Percentiles rank a stretch among this genome's conserved stretches.
These are phyloP conservation scores for Trichoderma lentiforme DNA, from an alignment of 2,329 filamentous ascomycete genomes.

Conservation along the genomic window DNA sequence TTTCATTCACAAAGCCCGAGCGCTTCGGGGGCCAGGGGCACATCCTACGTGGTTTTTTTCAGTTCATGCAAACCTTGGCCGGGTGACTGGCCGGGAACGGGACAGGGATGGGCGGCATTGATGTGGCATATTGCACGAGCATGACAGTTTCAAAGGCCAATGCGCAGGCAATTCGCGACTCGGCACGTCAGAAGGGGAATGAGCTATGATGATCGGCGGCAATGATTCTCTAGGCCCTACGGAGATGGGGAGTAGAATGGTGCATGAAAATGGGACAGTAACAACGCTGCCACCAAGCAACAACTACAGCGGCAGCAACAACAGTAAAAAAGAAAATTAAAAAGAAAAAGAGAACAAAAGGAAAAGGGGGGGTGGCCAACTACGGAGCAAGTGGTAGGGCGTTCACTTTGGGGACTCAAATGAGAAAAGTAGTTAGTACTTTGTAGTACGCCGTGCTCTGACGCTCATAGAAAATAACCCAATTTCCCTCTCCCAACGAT, in stretches of 20 bases:
- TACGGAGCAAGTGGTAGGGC: background rate
- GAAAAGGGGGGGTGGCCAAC: background rate
- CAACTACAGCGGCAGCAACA: background rate
- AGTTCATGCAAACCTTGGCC: background rate
- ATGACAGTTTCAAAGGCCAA: conserved; percentile 7
- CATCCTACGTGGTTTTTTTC: background rate
- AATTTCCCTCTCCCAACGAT: background rate
- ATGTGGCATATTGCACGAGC: conserved; percentile 15
- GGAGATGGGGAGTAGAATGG: background rate
- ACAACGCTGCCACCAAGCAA: background rate
- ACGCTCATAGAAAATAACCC: background rate
- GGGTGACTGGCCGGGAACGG: background rate
- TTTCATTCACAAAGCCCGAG: background rate
- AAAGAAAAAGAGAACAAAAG: background rate
- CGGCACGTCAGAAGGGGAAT: conserved; percentile 1
- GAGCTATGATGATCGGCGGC: conserved; percentile 18
- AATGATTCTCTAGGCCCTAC: conserved; percentile 18
- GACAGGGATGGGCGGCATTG: conserved; percentile 8
- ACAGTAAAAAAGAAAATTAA: background rate
- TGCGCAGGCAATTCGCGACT: conserved; percentile 10
- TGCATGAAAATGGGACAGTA: background rate
- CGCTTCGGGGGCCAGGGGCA: background rate
- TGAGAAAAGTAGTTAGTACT: conserved; percentile 2
- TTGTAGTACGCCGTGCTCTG: background rate
- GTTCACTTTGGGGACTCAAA: background rate